Evolutionary conservation across 768 basidiomycete genomes (phyloP), one percentile per base, ranked within the genome.

Genomic region (Collybia nuda): DNA sequence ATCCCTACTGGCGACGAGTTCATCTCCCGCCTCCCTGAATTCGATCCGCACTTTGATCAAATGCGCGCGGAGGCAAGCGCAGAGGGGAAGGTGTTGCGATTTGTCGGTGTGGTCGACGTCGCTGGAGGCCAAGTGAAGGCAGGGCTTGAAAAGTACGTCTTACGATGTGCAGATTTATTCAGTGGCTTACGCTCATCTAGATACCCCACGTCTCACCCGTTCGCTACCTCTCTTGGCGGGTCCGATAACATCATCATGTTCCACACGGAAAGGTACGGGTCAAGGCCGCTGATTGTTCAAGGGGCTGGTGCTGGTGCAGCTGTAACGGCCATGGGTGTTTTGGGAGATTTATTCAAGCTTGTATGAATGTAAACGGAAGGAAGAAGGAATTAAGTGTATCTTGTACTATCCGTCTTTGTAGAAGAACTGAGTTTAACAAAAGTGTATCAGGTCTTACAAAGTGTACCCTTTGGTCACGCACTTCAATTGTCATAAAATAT

Each of bases 221-320:
- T 99, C 62, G 95, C 95, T 3, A 96, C 96, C 1, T 90, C 95
- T 1, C 81, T 99, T 12, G 90, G 93, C 18, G 97, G 96, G 0
- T 93, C 93, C 18, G 97, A 99, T 69, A 98, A 98, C 67, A 98
- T 99, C 64, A 82, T 99, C 65, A 90, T 97, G 77, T 98, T 98
- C 81, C 89, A 93, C 64, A 98, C 96, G 0, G 85, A 90, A 62
- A 78, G 97, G 37, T 99, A 99, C 63, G 85, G 87, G 2, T 80
- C 86, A 6, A 73, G 93, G 37, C 96, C 97, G 1, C 73, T 99
- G 49, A 91, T 98, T 53, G 79, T 99, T 28, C 96, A 98, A 62
- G 97, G 97, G 44, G 87, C 95, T 0, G 97, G 97, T 2, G 97
- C 97, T 0, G 97, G 97, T n/a, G 93, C 93, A 1, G 93, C 89